Evolutionary conservation across 1,284 basidiomycete species (phyloP), one percentile per base, ranked within the genome.

Genomic region (Cerioporus squamosus): DNA sequence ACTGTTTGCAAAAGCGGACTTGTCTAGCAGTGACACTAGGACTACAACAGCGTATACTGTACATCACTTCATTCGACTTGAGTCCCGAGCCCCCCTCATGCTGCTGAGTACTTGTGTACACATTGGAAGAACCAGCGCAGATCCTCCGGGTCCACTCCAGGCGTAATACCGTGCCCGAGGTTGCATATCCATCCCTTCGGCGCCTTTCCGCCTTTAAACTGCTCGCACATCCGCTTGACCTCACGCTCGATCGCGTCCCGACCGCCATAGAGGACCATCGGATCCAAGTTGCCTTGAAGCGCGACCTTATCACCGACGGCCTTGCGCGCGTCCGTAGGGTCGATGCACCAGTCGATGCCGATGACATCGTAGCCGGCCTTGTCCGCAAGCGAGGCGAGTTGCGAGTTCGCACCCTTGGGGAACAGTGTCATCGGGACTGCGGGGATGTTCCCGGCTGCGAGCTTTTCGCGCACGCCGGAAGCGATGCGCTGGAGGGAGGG

Each of bases 271-370:
- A 99, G 79, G 44, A 95, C 80, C 51, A 84, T 85, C 14, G 95
- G 95, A 75, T 99, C 97, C 74, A 97, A 81, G 78, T 99, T 99
- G 15, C 97, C 97, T 74, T 99, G 97, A 46, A 99, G 75, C 17
- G 90, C 88, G 62, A 95, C 86, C 59, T 81, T 81, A 49, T 78
- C 78, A 3, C 83, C 84, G 20, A 89, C 86, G 31, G 86, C 73
- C 15, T 73, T 66, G 45, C 88, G 83, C 7, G 91, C 93, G 60
- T 87, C 86, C 12, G 78, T 75, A 12, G 93, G 88, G 66, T 93
- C 86, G 67, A 93, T 83, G 62, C 86, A 85, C 94, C 95, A 97
- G 73, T 98, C 94, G 39, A 98, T 78, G 14, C 95, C 91, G 54
- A 98, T 79, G 14, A 90, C 88, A 69, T 96, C 90, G 79, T 96